A percentile compares a stretch with the other conserved stretches of the same genome.
These are phyloP conservation scores for Skeletonema grethae DNA, from an alignment of 108 stramenopile genomes.

Conservation along the genomic window DNA sequence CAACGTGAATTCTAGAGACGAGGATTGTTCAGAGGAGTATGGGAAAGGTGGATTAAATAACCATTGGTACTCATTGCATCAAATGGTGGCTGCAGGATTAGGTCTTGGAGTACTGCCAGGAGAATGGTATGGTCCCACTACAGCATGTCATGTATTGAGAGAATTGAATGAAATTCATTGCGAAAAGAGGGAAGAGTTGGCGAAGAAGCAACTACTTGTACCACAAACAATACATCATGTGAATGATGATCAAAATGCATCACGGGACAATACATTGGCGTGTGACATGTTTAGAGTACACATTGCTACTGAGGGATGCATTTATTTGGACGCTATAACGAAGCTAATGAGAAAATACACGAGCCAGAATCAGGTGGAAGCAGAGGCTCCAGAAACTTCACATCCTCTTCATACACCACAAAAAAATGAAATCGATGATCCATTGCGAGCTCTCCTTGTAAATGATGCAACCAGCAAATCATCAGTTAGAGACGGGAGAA, in stretches of 20 bases:
- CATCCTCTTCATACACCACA: not conserved
- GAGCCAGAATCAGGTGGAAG: constrained; percentile 6
- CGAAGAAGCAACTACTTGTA: not conserved
- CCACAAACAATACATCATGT: not conserved
- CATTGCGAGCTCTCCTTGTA: not conserved
- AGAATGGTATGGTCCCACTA: constrained; percentile 91
- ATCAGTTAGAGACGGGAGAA: constrained; percentile 1
- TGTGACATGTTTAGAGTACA: constrained; percentile 64
- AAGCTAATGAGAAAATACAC: constrained; percentile 68
- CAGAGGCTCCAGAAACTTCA: not conserved
- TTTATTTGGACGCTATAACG: constrained; percentile 74
- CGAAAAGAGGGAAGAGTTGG: constrained; percentile 18
- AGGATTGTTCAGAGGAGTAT: not conserved
- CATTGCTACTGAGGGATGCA: constrained; percentile 80
- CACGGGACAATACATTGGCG: not conserved
- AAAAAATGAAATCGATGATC: constrained; percentile 2
- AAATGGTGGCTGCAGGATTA: constrained; percentile 85
- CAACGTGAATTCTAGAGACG: constrained; percentile 1
- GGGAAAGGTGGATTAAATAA: constrained; percentile 12
- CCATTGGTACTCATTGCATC: constrained; percentile 78
- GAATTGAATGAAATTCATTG: constrained; percentile 71
- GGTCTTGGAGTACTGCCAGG: constrained; percentile 78
- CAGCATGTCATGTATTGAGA: constrained; percentile 78
- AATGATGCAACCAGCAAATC: constrained; percentile 19
- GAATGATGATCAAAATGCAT: not conserved